These are phyloP conservation scores for Yamadazyma mexicana DNA, from an alignment of 1,139 yeast genomes.

Conservation along the genomic window DNA sequence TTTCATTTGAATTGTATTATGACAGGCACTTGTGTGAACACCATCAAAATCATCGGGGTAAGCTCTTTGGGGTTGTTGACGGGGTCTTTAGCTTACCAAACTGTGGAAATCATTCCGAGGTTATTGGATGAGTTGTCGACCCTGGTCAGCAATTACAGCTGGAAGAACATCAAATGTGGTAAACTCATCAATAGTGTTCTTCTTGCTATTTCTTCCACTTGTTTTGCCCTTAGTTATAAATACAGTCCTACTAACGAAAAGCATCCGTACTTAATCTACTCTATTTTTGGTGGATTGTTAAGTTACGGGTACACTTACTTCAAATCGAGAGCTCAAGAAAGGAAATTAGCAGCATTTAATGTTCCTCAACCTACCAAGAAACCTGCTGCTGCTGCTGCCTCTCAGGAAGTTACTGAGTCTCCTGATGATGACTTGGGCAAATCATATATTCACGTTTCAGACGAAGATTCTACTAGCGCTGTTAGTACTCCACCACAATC, in stretches of 20 bases:
- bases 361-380: conserved; percentile 5
- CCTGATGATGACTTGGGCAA: conserved; percentile 38
- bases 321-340: conserved; percentile 17
- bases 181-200: conserved; percentile 32
- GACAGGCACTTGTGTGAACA: conserved; percentile 50
- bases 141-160: conserved; percentile 11
- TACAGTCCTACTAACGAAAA: conserved; percentile 44
- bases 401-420: conserved; percentile 9
- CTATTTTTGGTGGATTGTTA: conserved; percentile 51
- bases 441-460: conserved; percentile 53
- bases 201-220: conserved; percentile 37
- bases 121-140: conserved; percentile 30
- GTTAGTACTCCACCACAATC: conserved; percentile 32
- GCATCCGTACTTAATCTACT: conserved; percentile 58
- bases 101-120: conserved; percentile 35
- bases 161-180: conserved; percentile 21
- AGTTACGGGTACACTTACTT: conserved; percentile 29
- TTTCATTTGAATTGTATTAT: conserved; percentile 24
- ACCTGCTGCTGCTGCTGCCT: conserved; percentile 7
- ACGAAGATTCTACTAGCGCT: conserved; percentile 37
- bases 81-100: conserved; percentile 39
- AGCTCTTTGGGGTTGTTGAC: conserved; percentile 54
- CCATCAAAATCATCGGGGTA: conserved; percentile 51
- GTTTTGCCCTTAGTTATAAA: conserved; percentile 44
- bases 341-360: conserved; percentile 18